Evolutionary conservation across 1,284 basidiomycete species (phyloP).

Genomic region (Athelia sp.): DNA sequence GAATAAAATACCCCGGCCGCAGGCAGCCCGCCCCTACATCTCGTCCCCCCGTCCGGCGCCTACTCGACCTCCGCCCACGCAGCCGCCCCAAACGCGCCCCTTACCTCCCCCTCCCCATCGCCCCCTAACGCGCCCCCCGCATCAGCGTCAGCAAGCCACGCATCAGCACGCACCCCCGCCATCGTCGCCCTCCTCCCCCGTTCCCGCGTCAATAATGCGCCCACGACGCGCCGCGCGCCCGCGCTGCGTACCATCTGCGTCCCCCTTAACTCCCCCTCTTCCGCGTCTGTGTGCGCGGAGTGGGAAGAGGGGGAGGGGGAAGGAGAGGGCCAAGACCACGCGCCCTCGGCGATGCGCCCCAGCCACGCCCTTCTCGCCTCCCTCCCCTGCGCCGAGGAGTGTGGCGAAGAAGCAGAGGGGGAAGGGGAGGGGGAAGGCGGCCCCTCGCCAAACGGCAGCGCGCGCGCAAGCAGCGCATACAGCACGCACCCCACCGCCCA

Average conservation of each 20-base stretch:
- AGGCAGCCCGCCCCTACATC: too few relatives aligned
- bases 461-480: slow-evolving; percentile 68
- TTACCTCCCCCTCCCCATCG: too few relatives aligned
- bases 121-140: slow-evolving; percentile 9
- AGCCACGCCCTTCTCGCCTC: slow-evolving; percentile 46
- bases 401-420: slow-evolving; percentile 13
- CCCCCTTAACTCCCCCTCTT: too few relatives aligned
- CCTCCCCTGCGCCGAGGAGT: slow-evolving; percentile 8
- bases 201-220: slow-evolving; percentile 62
- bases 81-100: too few relatives aligned
- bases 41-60: too few relatives aligned
- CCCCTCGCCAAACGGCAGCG: slow-evolving; percentile 57
- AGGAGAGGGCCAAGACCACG: slow-evolving; percentile 77
- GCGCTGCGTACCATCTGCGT: too few relatives aligned
- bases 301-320: too few relatives aligned
- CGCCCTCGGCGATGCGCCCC: slow-evolving; percentile 74
- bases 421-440: too few relatives aligned
- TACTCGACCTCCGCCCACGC: too few relatives aligned
- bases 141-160: slow-evolving; percentile 46
- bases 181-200: slow-evolving; percentile 56
- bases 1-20: too few relatives aligned
- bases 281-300: slow-evolving; percentile 14
- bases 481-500: slow-evolving; percentile 88
- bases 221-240: slow-evolving; percentile 54
- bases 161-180: slow-evolving; percentile 60